Conservation (phyloP, 495 filamentous ascomycete genomes). For the Penicillium coprophilum region DNA sequence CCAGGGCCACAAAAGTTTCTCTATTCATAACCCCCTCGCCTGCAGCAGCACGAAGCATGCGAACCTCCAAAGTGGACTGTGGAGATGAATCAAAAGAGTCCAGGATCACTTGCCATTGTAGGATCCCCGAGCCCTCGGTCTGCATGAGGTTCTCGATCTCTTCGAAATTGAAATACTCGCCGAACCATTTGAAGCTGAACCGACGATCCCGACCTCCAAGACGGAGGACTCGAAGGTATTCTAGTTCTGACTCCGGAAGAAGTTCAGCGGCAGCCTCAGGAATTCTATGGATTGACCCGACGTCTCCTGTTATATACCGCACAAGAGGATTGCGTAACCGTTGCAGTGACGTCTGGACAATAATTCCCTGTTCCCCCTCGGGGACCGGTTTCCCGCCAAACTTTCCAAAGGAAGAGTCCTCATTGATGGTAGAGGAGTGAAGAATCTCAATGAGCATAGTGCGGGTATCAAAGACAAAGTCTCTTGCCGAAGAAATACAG, state of each 20-base stretch:
- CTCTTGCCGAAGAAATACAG: not conserved
- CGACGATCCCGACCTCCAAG: conserved; percentile 36
- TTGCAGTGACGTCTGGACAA: conserved; percentile 39
- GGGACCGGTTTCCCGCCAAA: conserved; percentile 8
- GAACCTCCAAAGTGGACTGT: conserved; percentile 13
- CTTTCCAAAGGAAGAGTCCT: not conserved
- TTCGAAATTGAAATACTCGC: conserved; percentile 33
- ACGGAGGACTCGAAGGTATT: conserved; percentile 23
- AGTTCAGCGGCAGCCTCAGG: conserved; percentile 10
- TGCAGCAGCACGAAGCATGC: not conserved
- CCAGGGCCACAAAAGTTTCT: too few relatives aligned
- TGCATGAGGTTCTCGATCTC: conserved; percentile 16
- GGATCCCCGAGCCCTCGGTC: conserved; percentile 20
- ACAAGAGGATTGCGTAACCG: conserved; percentile 40
- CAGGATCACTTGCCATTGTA: conserved; percentile 42
- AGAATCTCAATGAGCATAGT: conserved; percentile 33
- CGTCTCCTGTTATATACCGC: conserved; percentile 39
- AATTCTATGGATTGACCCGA: conserved; percentile 34
- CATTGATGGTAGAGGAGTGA: conserved; percentile 8
- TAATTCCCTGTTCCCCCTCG: conserved; percentile 27
- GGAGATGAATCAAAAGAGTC: conserved; percentile 11
- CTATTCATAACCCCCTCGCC: too few relatives aligned
- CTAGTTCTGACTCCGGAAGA: not conserved
- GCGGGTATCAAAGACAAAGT: conserved; percentile 36
- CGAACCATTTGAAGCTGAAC: conserved; percentile 37